These are phyloP conservation scores for Chaetomium fimeti DNA, from an alignment of 495 filamentous ascomycete genomes.

Conservation along the genomic window DNA sequence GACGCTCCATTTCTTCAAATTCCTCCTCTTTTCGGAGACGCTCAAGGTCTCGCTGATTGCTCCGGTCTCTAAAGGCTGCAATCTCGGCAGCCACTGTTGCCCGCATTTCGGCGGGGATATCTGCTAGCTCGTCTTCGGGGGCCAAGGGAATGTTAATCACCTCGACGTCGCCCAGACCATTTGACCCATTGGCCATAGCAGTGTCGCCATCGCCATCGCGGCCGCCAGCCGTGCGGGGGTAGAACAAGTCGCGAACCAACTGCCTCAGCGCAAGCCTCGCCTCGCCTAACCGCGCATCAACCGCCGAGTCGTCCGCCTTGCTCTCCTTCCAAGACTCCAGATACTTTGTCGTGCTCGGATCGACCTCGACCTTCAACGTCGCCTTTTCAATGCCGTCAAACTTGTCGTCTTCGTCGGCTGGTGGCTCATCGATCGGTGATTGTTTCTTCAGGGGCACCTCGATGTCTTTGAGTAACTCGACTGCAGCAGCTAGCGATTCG, in stretches of 20 bases:
- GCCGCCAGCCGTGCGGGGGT: slow-evolving; percentile 59
- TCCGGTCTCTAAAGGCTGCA: slow-evolving; percentile 86
- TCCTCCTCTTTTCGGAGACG: slow-evolving; percentile 85
- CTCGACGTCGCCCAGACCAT: slow-evolving; percentile 61
- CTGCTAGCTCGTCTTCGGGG: slow-evolving; percentile 88
- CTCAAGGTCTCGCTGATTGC: slow-evolving; percentile 82
- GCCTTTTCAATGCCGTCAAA: slow-evolving; percentile 65
- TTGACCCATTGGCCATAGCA: slow-evolving; percentile 64
- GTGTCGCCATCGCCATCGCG: slow-evolving; percentile 61
- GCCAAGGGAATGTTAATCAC: slow-evolving; percentile 89
- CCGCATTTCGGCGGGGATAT: slow-evolving; percentile 96
- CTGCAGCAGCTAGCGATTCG: slow-evolving; percentile 80
- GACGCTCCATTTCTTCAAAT: slow-evolving; percentile 81
- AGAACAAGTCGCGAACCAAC: slow-evolving; percentile 67
- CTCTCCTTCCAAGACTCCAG: slow-evolving; percentile 73
- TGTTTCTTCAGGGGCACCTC: slow-evolving; percentile 81
- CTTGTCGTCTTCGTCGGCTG: slow-evolving; percentile 48
- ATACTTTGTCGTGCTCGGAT: slow-evolving; percentile 75
- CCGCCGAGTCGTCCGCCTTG: slow-evolving; percentile 62
- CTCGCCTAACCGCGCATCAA: slow-evolving; percentile 65
- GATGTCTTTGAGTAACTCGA: slow-evolving; percentile 81
- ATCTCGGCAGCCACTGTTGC: slow-evolving; percentile 95
- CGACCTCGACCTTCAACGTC: slow-evolving; percentile 72
- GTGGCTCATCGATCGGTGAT: slow-evolving; percentile 46
- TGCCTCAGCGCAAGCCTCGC: slow-evolving; percentile 62